A percentile compares a stretch with the other conserved stretches of the same genome.
phyloP scores from a whole-genome alignment of 176 grass and related monocot species.

The Sorghum bicolor region Sorghum_bicolor_NCBIv3 NC_012875.2:56347001-56347500 shows the following conservation, averaged over 20 bases:
- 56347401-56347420: constrained; percentile 34
- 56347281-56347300: background rate
- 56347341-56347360: background rate
- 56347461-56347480: constrained; percentile 9
- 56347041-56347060: background rate
- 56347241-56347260: constrained; percentile 64
- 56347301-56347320: background rate
- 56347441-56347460: background rate
- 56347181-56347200: constrained; percentile 75
- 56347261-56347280: constrained; percentile 27
- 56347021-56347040: background rate
- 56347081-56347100: constrained; percentile 58
- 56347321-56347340: background rate
- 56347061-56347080: constrained; percentile 35
- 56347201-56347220: constrained; percentile 63
- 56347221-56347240: constrained; percentile 42
- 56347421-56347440: background rate
- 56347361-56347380: constrained; percentile 54
- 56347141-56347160: constrained; percentile 38
- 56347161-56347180: constrained; percentile 57
- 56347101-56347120: constrained; percentile 55
- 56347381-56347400: constrained; percentile 25
- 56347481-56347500: background rate
- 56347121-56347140: constrained; percentile 71
- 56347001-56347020: background rate